Conservation (phyloP, 2,329 filamentous ascomycete species). For the Alternaria gaisen region DNA sequence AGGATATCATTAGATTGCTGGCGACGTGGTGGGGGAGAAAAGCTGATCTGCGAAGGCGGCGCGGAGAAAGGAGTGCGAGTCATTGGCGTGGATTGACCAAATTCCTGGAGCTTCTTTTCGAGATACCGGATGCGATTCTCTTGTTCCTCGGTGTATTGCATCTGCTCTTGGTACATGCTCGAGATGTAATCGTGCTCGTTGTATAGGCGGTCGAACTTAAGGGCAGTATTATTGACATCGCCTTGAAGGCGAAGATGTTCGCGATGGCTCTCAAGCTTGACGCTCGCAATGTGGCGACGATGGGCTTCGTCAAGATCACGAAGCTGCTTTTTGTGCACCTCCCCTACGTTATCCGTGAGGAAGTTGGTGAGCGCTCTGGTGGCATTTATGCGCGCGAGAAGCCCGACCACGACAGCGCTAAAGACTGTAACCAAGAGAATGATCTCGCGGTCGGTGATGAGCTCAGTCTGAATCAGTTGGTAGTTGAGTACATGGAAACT, state of each 20-base stretch:
- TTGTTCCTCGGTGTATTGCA: constrained; percentile 31
- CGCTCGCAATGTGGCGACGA: constrained; percentile 7
- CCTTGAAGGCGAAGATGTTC: constrained; percentile 12
- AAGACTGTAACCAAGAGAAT: constrained; percentile 18
- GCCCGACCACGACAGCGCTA: neutral
- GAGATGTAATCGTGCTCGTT: constrained; percentile 26
- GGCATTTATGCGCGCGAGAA: constrained; percentile 3
- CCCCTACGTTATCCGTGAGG: constrained; percentile 5
- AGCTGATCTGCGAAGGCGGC: constrained; percentile 22
- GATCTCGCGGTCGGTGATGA: constrained; percentile 19
- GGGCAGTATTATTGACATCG: constrained; percentile 7
- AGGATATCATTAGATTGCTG: neutral
- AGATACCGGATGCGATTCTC: constrained; percentile 43
- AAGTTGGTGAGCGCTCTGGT: constrained; percentile 8
- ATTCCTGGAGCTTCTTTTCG: constrained; percentile 38
- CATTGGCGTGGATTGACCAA: constrained; percentile 3
- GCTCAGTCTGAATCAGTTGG: constrained; percentile 14
- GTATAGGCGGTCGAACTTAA: constrained; percentile 20
- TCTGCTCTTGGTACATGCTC: constrained; percentile 24
- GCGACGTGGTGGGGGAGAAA: constrained; percentile 20
- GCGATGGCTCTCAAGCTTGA: constrained; percentile 15
- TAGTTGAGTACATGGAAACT: neutral
- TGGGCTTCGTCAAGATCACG: constrained; percentile 19
- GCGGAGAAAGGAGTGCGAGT: constrained; percentile 21
- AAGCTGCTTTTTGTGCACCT: constrained; percentile 15